Evolutionary conservation across 2,329 filamentous ascomycete genomes (phyloP), one percentile per base, ranked within the genome.

Genomic region (Aspergillus sp.): DNA sequence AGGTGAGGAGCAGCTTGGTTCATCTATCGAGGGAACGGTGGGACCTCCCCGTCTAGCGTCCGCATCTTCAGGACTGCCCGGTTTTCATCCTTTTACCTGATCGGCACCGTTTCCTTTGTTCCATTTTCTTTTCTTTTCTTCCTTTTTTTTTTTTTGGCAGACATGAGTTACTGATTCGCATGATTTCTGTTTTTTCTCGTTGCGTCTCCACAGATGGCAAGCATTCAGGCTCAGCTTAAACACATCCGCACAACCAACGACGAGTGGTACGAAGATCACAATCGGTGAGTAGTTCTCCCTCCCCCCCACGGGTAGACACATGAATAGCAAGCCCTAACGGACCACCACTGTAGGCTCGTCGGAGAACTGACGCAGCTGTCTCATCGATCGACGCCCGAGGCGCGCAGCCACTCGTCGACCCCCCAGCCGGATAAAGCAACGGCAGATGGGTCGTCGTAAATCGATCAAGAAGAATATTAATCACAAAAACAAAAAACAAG

Each of bases 1-100:
- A 78, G 75, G 75, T 77, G 77, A 79, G 77, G 75, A 77, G 71
- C 75, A 77, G 71, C 75, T 78, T 71, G 76, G 77, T 70, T 74
- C 76, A 76, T 77, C 75, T 67, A 78, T 79, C 69, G 73, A 77
- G 74, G 76, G 77, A 78, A 79, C 76, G 77, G 77, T 79, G 77
- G 76, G 77, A 72, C 63, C 69, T 70, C 76, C 76, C 73, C 74
- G 71, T 75, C 73, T 75, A 62, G 68, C 68, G 61, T 68, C 69
- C 56, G 67, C 63, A 60, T 69, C 65, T 46, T 45, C 45, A 52
- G 63, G 68, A 61, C 64, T 74, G 59, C 69, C 68, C 59, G 57
- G 64, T 64, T 72, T 70, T 61, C 67, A 69, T 63, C 68, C 67
- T 56, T 73, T 71, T 61, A 66, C 64, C 61, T 71, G 67, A 73